Conservation (phyloP, 2,329 filamentous ascomycete genomes). For the Exophiala spinifera region DNA sequence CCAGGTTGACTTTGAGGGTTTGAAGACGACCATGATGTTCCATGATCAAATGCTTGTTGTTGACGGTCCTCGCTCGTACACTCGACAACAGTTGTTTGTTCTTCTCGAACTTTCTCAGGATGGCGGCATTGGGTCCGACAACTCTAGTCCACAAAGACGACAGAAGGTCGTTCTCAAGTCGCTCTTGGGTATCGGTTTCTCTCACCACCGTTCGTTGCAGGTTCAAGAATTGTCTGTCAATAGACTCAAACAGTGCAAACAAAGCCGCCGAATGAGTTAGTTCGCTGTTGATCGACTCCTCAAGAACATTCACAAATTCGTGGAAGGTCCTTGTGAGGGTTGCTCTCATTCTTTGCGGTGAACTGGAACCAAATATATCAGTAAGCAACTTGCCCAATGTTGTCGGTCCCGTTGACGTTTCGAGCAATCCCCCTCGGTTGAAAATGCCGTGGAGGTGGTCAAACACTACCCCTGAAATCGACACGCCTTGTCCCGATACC, state of each 20-base stretch:
- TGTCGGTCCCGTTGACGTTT: constrained; percentile 54
- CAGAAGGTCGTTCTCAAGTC: constrained; percentile 75
- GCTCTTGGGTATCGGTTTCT: constrained; percentile 77
- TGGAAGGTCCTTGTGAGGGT: constrained; percentile 84
- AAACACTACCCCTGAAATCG: constrained; percentile 52
- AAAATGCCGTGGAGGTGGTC: constrained; percentile 81
- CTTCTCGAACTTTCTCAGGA: constrained; percentile 86
- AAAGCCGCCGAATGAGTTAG: constrained; percentile 74
- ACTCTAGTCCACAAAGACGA: constrained; percentile 82
- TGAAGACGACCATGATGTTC: constrained; percentile 83
- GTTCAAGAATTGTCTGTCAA: constrained; percentile 87
- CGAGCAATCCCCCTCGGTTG: constrained; percentile 50
- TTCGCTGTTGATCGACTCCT: constrained; percentile 84
- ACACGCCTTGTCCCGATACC: constrained; percentile 50
- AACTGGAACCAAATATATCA: constrained; percentile 73
- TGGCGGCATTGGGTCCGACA: constrained; percentile 69
- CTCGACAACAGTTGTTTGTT: constrained; percentile 76
- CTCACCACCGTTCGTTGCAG: constrained; percentile 80
- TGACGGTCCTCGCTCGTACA: constrained; percentile 77
- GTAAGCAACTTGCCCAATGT: constrained; percentile 66
- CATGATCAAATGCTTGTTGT: constrained; percentile 81
- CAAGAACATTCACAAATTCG: constrained; percentile 80
- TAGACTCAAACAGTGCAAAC: constrained; percentile 85
- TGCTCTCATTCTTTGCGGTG: constrained; percentile 73
- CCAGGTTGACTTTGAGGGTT: constrained; percentile 79